Conservation (phyloP, 2,329 filamentous ascomycete species). For the Alternaria incomplexa region DNA sequence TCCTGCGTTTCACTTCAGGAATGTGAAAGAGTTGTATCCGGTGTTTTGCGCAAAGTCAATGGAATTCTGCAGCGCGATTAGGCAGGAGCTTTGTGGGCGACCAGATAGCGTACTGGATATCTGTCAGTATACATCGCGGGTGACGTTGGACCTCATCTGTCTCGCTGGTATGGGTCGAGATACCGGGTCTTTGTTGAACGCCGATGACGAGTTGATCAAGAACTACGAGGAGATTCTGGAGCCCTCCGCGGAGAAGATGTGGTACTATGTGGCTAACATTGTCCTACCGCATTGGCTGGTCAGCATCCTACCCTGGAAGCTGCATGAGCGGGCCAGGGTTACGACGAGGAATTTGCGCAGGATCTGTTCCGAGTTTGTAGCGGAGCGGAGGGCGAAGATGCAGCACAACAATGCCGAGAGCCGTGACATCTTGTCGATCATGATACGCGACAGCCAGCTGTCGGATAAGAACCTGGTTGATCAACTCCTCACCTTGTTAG, state of each 20-base stretch:
- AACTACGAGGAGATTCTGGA: conserved; percentile 54
- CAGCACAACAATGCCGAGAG: conserved; percentile 39
- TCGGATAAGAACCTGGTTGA: conserved; percentile 60
- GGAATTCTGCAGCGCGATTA: conserved; percentile 71
- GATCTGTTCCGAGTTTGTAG: conserved; percentile 56
- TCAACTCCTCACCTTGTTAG: conserved; percentile 63
- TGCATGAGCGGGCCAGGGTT: conserved; percentile 51
- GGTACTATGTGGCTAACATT: conserved; percentile 52
- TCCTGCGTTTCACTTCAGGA: conserved; percentile 84
- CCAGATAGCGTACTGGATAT: conserved; percentile 49
- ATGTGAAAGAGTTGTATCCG: conserved; percentile 83
- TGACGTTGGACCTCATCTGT: conserved; percentile 56
- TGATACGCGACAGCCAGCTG: conserved; percentile 61
- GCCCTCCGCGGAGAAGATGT: conserved; percentile 55
- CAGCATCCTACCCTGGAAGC: conserved; percentile 53
- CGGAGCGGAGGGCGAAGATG: conserved; percentile 54
- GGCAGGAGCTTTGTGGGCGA: conserved; percentile 54
- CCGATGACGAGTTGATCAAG: conserved; percentile 51
- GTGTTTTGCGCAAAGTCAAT: conserved; percentile 80
- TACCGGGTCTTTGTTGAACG: conserved; percentile 50
- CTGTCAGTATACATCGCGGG: conserved; percentile 52
- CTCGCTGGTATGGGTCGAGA: conserved; percentile 54
- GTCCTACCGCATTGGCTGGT: conserved; percentile 49
- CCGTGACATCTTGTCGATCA: conserved; percentile 54
- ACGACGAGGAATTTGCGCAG: conserved; percentile 46